phyloP scores from a whole-genome alignment of 1,139 yeast genomes.

The Pichia sp. region DNA sequence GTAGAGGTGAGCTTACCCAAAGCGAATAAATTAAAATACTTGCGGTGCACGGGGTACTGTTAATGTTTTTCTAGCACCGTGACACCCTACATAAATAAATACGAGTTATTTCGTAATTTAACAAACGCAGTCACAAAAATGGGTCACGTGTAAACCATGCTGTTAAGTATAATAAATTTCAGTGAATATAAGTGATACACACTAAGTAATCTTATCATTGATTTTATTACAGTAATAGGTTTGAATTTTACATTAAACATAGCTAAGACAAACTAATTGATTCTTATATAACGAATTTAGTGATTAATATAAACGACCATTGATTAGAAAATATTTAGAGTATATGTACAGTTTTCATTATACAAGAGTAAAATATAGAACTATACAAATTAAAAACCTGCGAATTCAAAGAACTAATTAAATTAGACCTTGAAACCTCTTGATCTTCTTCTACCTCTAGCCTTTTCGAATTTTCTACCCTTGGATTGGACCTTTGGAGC shows the following conservation, averaged over 20 bases:
- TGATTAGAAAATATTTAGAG: conserved; percentile 3
- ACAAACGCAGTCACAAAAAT: conserved; percentile 4
- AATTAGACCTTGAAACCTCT: conserved; percentile 99
- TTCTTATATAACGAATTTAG: background rate
- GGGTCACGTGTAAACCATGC: too few relatives aligned
- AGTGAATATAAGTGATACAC: too few relatives aligned
- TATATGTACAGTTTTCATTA: conserved; percentile 8
- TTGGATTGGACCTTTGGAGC: conserved; percentile 97
- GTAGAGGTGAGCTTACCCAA: too few relatives aligned
- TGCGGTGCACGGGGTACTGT: background rate
- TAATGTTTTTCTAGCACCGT: too few relatives aligned
- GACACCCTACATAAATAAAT: too few relatives aligned
- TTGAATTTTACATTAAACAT: too few relatives aligned
- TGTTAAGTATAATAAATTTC: too few relatives aligned
- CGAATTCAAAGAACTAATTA: conserved; percentile 18
- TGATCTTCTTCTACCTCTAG: conserved; percentile 99
- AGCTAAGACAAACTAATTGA: too few relatives aligned
- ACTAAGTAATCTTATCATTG: too few relatives aligned
- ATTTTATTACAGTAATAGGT: too few relatives aligned
- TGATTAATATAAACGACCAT: background rate
- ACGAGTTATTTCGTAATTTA: too few relatives aligned
- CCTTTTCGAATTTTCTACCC: conserved; percentile 99
- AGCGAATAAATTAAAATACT: too few relatives aligned
- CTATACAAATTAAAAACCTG: conserved; percentile 4
- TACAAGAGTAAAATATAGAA: conserved; percentile 3